Evolutionary conservation across 73 alveolate genomes (phyloP).

Genomic region (Breviolum minutum): DNA sequence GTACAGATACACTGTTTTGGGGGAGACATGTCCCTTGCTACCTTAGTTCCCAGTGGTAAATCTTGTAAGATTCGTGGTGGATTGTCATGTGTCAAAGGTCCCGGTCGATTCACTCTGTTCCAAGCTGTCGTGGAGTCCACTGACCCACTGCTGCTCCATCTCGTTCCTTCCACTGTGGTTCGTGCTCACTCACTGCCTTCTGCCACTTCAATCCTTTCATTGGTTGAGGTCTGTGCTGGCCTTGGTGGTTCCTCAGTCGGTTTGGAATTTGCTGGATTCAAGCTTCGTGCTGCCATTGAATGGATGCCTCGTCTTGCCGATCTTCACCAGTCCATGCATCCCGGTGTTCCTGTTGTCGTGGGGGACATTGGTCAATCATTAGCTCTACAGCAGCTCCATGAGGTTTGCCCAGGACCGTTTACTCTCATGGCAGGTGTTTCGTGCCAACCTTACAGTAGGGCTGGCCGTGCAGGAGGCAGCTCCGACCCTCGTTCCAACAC

Average conservation of each 20-base stretch:
- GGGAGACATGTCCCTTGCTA: too few relatives aligned
- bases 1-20: too few relatives aligned
- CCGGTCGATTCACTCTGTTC: too few relatives aligned
- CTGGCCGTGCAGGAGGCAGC: background rate
- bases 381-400: too few relatives aligned
- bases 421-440: background rate
- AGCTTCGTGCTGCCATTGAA: background rate
- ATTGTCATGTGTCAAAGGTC: too few relatives aligned
- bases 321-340: background rate
- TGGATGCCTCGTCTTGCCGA: background rate
- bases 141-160: too few relatives aligned
- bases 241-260: background rate
- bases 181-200: background rate
- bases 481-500: background rate
- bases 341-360: background rate
- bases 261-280: background rate
- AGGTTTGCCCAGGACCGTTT: background rate
- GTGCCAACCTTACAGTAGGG: background rate
- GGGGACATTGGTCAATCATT: background rate
- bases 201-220: too few relatives aligned
- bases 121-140: too few relatives aligned
- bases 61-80: too few relatives aligned
- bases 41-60: too few relatives aligned
- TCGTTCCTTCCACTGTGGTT: too few relatives aligned
- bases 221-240: background rate